Conservation (phyloP, 345 rosid genomes). For the Arabis hirsuta region DNA sequence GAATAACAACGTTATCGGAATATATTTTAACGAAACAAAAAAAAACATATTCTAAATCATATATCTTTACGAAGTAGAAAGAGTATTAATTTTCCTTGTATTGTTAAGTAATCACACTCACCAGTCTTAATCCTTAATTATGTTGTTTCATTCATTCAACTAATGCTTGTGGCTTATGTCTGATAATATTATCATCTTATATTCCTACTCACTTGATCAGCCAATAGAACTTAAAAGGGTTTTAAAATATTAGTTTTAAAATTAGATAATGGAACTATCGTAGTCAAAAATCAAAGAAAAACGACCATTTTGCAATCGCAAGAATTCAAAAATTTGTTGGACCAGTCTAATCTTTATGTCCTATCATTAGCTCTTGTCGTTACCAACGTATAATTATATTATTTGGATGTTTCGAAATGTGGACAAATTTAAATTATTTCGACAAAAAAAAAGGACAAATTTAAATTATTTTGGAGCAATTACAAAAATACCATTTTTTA, state of each 20-base stretch:
- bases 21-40: too few relatives aligned
- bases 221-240: not conserved
- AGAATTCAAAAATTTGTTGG: slow-evolving; percentile 37
- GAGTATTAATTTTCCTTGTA: not conserved
- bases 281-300: slow-evolving; percentile 15
- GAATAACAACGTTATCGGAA: too few relatives aligned
- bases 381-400: slow-evolving; percentile 10
- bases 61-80: not conserved
- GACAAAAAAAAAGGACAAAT: too few relatives aligned
- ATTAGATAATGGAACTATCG: not conserved
- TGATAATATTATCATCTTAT: not conserved
- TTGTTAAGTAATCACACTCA: not conserved
- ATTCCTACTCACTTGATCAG: not conserved
- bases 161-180: not conserved
- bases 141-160: not conserved
- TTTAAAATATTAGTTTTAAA: not conserved
- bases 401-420: slow-evolving; percentile 30
- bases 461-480: too few relatives aligned
- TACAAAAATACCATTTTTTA: too few relatives aligned
- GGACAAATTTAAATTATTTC: slow-evolving; percentile 9
- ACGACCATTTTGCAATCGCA: slow-evolving; percentile 9
- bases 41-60: not conserved
- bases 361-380: slow-evolving; percentile 48
- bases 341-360: slow-evolving; percentile 41
- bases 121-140: not conserved